Evolutionary conservation across 768 basidiomycete genomes (phyloP).

Genomic region (Rhodosporidiobolus sp.): DNA sequence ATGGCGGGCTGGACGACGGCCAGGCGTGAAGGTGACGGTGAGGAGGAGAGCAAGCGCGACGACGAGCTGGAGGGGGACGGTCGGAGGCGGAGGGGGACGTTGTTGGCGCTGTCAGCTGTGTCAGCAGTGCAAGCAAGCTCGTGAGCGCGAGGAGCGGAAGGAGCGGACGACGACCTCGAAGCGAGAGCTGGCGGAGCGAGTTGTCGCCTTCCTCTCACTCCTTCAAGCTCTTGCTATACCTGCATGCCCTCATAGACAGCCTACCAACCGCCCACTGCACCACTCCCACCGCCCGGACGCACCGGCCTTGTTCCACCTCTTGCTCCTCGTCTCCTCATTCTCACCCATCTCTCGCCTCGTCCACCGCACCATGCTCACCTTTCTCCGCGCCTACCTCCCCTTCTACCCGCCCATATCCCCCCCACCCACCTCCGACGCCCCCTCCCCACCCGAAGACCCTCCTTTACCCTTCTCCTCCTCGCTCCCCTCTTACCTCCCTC

Average conservation of each 20-base stretch:
- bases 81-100: no score
- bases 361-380: background rate
- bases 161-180: no score
- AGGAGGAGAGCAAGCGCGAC: no score
- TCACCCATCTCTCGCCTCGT: background rate
- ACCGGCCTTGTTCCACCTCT: background rate
- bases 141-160: no score
- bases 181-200: no score
- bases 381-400: background rate
- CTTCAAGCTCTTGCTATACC: no score
- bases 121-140: no score
- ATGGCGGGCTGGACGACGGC: background rate
- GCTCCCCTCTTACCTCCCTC: constrained; percentile 35
- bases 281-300: background rate
- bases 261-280: background rate
- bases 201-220: no score
- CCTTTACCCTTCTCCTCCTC: constrained; percentile 31
- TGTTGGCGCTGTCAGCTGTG: no score
- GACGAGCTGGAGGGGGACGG: no score
- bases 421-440: background rate
- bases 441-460: constrained; percentile 4
- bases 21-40: background rate
- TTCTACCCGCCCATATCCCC: no score
- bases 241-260: no score
- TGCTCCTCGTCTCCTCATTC: background rate